Percentiles rank a stretch among this genome's conserved stretches.
Evolutionary conservation across 1,284 basidiomycete genomes (phyloP).

Genomic region (Boletus sp.): DNA sequence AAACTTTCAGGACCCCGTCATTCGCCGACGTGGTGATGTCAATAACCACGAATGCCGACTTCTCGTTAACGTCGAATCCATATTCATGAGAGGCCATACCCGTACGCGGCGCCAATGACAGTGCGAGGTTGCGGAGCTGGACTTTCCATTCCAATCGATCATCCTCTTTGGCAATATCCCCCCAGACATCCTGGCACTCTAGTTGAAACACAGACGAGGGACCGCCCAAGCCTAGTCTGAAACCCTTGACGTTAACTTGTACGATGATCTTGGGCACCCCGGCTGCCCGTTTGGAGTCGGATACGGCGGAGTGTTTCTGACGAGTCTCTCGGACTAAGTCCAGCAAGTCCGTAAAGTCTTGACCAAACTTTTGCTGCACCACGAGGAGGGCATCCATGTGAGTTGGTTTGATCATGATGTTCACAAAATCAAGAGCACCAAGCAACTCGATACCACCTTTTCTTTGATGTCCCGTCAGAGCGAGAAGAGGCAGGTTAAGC

Average conservation of each 20-base stretch:
- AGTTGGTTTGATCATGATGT: conserved; percentile 69
- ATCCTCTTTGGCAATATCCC: conserved; percentile 47
- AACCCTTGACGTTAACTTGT: conserved; percentile 68
- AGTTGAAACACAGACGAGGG: conserved; percentile 66
- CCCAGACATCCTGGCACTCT: conserved; percentile 70
- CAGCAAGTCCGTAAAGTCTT: conserved; percentile 79
- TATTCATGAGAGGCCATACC: conserved; percentile 32
- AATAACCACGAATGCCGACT: conserved; percentile 80
- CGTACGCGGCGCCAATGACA: conserved; percentile 67
- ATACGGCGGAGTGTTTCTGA: conserved; percentile 32
- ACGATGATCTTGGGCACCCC: conserved; percentile 37
- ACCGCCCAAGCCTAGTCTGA: conserved; percentile 72
- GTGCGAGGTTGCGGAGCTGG: conserved; percentile 61
- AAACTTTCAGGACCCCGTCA: conserved; percentile 49
- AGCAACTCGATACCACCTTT: conserved; percentile 49
- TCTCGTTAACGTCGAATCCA: conserved; percentile 54
- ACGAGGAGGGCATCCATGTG: conserved; percentile 77
- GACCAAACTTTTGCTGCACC: conserved; percentile 81
- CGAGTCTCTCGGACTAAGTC: conserved; percentile 59
- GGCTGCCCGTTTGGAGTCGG: conserved; percentile 17
- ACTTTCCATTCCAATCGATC: conserved; percentile 54
- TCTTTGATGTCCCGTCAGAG: conserved; percentile 55
- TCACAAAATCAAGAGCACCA: conserved; percentile 61
- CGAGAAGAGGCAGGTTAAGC: conserved; percentile 60
- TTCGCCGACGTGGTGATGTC: conserved; percentile 47